These are phyloP conservation scores for Phanerodontia chrysosporium DNA, from an alignment of 768 basidiomycete species.

Conservation along the genomic window DNA sequence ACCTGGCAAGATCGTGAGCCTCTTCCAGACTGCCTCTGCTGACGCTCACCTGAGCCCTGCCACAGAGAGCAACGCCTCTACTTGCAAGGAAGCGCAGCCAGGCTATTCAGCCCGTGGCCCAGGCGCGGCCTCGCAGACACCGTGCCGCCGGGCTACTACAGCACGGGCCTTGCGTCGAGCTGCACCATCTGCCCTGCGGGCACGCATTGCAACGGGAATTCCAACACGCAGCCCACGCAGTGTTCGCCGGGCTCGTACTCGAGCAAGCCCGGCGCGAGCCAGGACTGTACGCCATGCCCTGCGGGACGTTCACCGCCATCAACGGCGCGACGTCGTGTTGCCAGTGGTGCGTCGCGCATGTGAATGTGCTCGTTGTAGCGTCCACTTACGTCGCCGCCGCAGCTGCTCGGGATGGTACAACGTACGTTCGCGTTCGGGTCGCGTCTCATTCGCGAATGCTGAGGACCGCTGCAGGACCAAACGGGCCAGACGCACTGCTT, in stretches of 20 bases:
- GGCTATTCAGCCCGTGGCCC: conserved; percentile 18
- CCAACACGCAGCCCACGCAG: conserved; percentile 7
- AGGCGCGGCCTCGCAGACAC: conserved; percentile 10
- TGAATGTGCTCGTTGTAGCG: neutral
- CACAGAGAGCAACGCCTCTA: neutral
- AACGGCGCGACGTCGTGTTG: conserved; percentile 19
- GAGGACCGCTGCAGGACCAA: conserved; percentile 7
- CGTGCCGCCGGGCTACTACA: conserved; percentile 18
- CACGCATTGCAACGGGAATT: conserved; percentile 17
- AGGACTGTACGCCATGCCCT: conserved; percentile 14
- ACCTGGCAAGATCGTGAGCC: conserved; percentile 5
- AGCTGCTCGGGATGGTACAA: conserved; percentile 21
- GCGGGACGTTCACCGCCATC: conserved; percentile 12
- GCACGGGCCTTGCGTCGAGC: conserved; percentile 9
- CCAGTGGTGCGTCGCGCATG: conserved; percentile 10
- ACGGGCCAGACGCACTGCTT: conserved; percentile 17
- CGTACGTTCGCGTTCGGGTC: neutral
- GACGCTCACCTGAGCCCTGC: neutral
- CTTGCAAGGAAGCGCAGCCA: conserved; percentile 13
- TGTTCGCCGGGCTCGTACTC: conserved; percentile 16
- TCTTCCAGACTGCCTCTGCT: neutral
- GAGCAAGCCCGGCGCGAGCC: conserved; percentile 6
- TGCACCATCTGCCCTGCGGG: conserved; percentile 20
- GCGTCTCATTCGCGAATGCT: neutral
- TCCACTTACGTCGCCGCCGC: neutral